These are phyloP conservation scores for Sanghuangporus sanghuang DNA, from an alignment of 1,284 basidiomycete species.

Conservation along the genomic window DNA sequence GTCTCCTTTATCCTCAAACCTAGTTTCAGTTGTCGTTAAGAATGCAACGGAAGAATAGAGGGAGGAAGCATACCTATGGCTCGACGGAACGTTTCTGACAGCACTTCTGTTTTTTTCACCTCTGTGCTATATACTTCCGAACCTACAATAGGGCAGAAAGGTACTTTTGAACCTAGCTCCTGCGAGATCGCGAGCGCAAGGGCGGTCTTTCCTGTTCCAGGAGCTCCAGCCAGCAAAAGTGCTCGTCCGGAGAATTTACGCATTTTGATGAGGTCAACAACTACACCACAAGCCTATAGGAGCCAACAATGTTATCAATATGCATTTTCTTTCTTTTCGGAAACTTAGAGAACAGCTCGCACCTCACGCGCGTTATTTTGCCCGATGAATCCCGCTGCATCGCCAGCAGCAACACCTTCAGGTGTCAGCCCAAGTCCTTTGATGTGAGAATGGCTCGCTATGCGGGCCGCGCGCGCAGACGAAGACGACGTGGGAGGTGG, in stretches of 20 bases:
- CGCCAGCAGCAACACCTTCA: slow-evolving; percentile 75
- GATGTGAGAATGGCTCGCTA: slow-evolving; percentile 91
- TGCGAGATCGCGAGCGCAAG: slow-evolving; percentile 92
- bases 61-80: slow-evolving; percentile 75
- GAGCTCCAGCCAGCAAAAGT: slow-evolving; percentile 82
- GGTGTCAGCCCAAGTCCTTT: slow-evolving; percentile 90
- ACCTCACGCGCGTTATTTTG: slow-evolving; percentile 91
- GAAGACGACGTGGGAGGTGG: slow-evolving; percentile 59
- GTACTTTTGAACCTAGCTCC: slow-evolving; percentile 91
- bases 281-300: slow-evolving; percentile 79
- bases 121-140: slow-evolving; percentile 96
- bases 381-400: slow-evolving; percentile 87
- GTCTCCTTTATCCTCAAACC: slow-evolving; percentile 97
- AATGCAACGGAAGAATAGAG: neutral
- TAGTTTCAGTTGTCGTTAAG: slow-evolving; percentile 27
- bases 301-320: neutral
- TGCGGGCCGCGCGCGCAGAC: slow-evolving; percentile 72
- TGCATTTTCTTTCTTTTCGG: neutral
- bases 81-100: slow-evolving; percentile 93
- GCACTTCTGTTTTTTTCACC: slow-evolving; percentile 98
- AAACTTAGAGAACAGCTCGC: slow-evolving; percentile 16
- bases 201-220: slow-evolving; percentile 94
- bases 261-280: slow-evolving; percentile 87
- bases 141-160: slow-evolving; percentile 98
- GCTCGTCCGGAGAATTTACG: slow-evolving; percentile 92